Percentiles rank a stretch among this genome's conserved stretches.
Conservation (phyloP, 257 asterid genomes). For the Primulina huaijiensis region DNA sequence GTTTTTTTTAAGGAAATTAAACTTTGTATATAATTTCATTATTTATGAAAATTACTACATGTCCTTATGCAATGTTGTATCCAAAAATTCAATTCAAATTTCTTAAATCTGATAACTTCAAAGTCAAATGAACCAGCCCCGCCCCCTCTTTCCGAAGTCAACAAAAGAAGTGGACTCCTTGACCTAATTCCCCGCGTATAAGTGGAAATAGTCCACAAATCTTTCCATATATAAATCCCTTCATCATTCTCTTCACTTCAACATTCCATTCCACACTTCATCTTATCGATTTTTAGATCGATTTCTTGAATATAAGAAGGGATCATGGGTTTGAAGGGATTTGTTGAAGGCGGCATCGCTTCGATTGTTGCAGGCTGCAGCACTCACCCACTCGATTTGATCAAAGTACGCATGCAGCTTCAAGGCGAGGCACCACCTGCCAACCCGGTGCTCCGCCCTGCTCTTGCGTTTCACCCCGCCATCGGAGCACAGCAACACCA, state of each 20-base stretch:
- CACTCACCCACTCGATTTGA: slow-evolving; percentile 78
- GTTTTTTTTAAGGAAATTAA: too few species aligned
- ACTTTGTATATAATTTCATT: too few species aligned
- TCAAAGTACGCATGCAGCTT: slow-evolving; percentile 85
- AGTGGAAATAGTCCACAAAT: not conserved
- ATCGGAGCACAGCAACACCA: slow-evolving; percentile 16
- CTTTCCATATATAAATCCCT: not conserved
- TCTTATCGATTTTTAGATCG: too few species aligned
- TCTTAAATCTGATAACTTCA: not conserved
- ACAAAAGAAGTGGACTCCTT: not conserved
- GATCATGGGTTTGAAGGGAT: slow-evolving; percentile 77
- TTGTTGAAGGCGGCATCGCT: slow-evolving; percentile 90
- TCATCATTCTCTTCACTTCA: not conserved
- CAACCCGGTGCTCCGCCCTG: slow-evolving; percentile 48
- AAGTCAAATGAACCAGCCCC: not conserved
- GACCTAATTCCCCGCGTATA: not conserved
- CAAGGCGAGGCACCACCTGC: slow-evolving; percentile 52
- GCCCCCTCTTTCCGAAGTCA: not conserved
- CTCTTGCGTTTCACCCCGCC: slow-evolving; percentile 48
- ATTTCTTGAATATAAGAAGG: not conserved
- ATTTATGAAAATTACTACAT: too few species aligned
- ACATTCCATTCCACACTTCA: not conserved
- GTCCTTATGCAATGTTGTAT: not conserved
- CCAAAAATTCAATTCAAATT: not conserved
- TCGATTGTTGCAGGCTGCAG: slow-evolving; percentile 84